Percentiles rank a stretch among this genome's conserved stretches.
phyloP scores from a whole-genome alignment of 768 basidiomycete genomes.

The Suillus spraguei region DNA sequence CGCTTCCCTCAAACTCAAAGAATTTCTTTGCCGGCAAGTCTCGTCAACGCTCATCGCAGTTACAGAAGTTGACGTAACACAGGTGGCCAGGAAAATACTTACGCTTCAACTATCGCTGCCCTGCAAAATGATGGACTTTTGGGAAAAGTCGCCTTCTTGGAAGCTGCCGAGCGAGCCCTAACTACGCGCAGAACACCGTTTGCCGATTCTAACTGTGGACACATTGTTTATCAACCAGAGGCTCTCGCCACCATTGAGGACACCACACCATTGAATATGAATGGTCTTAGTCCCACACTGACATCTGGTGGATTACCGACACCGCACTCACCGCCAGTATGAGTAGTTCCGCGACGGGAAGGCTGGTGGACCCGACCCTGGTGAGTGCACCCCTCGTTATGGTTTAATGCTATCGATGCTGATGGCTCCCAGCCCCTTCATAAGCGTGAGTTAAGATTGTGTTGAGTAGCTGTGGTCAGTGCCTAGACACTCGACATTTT shows the following conservation, averaged over 20 bases:
- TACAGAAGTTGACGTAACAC: constrained; percentile 13
- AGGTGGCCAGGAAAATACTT: constrained; percentile 62
- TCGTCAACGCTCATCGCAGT: neutral
- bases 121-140: constrained; percentile 64
- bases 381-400: constrained; percentile 37
- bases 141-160: constrained; percentile 67
- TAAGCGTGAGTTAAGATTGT: constrained; percentile 57
- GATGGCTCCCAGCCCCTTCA: constrained; percentile 60
- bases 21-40: constrained; percentile 66
- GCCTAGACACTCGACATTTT: constrained; percentile 14
- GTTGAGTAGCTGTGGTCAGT: constrained; percentile 5
- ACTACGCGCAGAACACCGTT: constrained; percentile 47
- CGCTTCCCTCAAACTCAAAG: constrained; percentile 75
- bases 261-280: constrained; percentile 50
- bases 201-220: constrained; percentile 57
- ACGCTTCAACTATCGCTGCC: constrained; percentile 55
- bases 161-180: constrained; percentile 45
- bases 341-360: constrained; percentile 27
- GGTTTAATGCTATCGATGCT: constrained; percentile 12
- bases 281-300: constrained; percentile 41
- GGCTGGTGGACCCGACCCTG: constrained; percentile 63
- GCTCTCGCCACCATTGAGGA: constrained; percentile 35
- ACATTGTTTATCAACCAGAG: constrained; percentile 45
- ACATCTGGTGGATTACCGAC: constrained; percentile 66
- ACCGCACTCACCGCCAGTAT: constrained; percentile 59